Evolutionary conservation across 1,284 basidiomycete genomes (phyloP).

Genomic region (Rhizopogon hawkerae): DNA sequence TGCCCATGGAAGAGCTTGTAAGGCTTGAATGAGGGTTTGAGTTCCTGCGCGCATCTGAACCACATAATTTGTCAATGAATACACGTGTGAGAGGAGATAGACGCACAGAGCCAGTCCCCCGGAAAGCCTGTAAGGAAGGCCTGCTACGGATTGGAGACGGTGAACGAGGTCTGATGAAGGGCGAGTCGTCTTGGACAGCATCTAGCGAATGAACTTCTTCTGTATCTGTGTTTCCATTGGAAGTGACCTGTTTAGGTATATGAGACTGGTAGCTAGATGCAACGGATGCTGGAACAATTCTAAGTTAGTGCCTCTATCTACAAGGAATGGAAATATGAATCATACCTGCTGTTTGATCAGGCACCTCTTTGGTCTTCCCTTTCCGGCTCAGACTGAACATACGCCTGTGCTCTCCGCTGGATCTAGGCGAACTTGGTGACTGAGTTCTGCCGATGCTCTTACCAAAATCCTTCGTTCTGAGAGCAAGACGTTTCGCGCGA

Average conservation of each 20-base stretch:
- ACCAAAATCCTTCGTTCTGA: constrained; percentile 50
- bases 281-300: background rate
- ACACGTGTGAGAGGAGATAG: constrained; percentile 9
- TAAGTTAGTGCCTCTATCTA: background rate
- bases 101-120: constrained; percentile 60
- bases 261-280: background rate
- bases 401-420: constrained; percentile 38
- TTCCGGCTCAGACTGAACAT: constrained; percentile 50
- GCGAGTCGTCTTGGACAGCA: constrained; percentile 51
- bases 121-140: constrained; percentile 44
- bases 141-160: constrained; percentile 40
- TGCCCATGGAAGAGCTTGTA: constrained; percentile 73
- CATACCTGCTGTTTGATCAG: constrained; percentile 24
- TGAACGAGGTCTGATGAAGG: constrained; percentile 67
- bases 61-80: constrained; percentile 1
- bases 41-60: constrained; percentile 72
- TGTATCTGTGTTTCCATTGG: constrained; percentile 10
- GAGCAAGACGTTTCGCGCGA: constrained; percentile 34
- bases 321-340: constrained; percentile 7
- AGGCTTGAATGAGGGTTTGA: constrained; percentile 75
- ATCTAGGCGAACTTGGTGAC: constrained; percentile 23
- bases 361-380: constrained; percentile 38
- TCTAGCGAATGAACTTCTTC: constrained; percentile 11
- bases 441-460: constrained; percentile 39
- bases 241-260: background rate